Evolutionary conservation across 352 stramenopile species (phyloP), one percentile per base, ranked within the genome.

Genomic region (Blastocystis sp.): DNA sequence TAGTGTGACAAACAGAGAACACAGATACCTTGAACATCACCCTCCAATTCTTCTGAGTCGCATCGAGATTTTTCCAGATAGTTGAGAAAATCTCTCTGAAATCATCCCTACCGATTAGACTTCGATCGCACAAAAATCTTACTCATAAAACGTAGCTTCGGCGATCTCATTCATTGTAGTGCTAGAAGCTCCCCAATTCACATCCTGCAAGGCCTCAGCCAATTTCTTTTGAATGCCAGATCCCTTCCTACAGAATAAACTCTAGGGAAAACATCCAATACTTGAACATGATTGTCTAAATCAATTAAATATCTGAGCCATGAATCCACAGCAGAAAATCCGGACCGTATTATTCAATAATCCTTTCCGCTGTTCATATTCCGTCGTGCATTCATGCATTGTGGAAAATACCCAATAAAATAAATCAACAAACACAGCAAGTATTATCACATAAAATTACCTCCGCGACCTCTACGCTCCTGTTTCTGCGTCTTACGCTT

Each of bases 41-140:
- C 55, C 61, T 88, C 77, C 77, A 88, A 18, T 88, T 76, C 47
- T 88, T 88, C 62, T 88, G 62, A n/a, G 23, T 59, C n/a, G 50
- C n/a, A 68, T 76, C 77, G 4, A 88, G 66, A 77, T 76, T 88
- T 54, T 88, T 88, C 77, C 77, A 88, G 29, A 88, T 76, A 9
- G 77, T 56, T 43, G 77, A 18, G 29, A 76, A 88, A 76, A 88
- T 88, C 43, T 79, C 62, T 37, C 59, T 88, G 29, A 88, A 88
- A 37, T 88, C 77, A 43, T 88, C 77, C 34, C 73, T 84, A 84
- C 20, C 15, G 3, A n/a, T 47, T n/a, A 23, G 3, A 45, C 26
- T 20, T n/a, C 29, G 23, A 39, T 34, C 29, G 29, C 11, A 50
- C 41, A 11, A 47, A 20, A 41, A 8, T 50, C 45, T 54, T 84